Conservation (phyloP, 2,329 filamentous ascomycete species). For the Fusarium nurragi region DNA sequence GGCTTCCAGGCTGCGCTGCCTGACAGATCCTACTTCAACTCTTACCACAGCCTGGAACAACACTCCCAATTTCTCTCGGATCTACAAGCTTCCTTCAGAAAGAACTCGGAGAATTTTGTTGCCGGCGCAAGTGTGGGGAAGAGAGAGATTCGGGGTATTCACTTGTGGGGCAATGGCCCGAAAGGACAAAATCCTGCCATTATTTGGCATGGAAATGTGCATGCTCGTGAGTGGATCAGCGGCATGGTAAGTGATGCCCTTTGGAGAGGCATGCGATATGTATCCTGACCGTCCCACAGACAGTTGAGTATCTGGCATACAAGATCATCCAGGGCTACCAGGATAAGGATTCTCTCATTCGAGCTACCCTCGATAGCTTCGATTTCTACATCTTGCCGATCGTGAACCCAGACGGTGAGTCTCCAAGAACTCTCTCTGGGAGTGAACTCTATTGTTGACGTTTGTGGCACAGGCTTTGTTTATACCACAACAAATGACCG, state of each 20-base stretch:
- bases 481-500: constrained; percentile 56
- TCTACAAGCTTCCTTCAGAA: constrained; percentile 54
- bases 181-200: constrained; percentile 61
- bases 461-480: constrained; percentile 58
- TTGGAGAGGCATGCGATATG: fast-evolving
- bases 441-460: fast-evolving
- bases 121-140: constrained; percentile 59
- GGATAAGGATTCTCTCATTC: constrained; percentile 19
- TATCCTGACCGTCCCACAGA: constrained; percentile 1
- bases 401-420: constrained; percentile 67
- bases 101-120: constrained; percentile 59
- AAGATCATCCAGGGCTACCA: constrained; percentile 36
- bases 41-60: constrained; percentile 62
- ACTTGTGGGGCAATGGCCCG: constrained; percentile 60
- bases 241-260: constrained; percentile 53
- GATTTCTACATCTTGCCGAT: constrained; percentile 74
- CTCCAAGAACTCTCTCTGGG: fast-evolving
- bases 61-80: constrained; percentile 60
- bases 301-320: constrained; percentile 38
- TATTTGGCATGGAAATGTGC: constrained; percentile 66
- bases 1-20: constrained; percentile 2
- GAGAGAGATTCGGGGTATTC: constrained; percentile 67
- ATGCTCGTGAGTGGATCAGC: constrained; percentile 69
- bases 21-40: constrained; percentile 57
- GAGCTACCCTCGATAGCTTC: constrained; percentile 62